Base-by-base conservation (phyloP, 202 grass and related monocot genomes). In the Schoenoplectus tabernaemontani region DNA sequence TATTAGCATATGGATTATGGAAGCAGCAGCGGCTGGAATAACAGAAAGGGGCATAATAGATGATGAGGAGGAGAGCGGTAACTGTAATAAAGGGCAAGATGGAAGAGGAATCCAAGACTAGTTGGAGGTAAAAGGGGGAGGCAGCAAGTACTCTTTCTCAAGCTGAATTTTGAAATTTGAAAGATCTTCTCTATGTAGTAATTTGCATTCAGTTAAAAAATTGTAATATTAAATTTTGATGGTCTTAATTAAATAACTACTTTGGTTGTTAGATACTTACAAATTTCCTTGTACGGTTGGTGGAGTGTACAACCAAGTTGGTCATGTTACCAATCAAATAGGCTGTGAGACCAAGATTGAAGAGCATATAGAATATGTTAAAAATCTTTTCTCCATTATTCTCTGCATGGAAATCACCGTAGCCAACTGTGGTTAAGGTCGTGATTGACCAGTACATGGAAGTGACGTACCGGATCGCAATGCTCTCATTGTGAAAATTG, bases 291-390 rank as follows among this genome's bases (percentile, higher is more conserved):
- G 96, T 99, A 82, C 92, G 90, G 71, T 90, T 93, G 41, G 96
- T 96, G 19, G 89, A 78, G 79, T 99, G 96, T 50, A 99, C 96
- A 37, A 99, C 96, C 70, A 99, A 89, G 86, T 96, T 95, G 61
- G 96, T 99, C 96, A 99, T 99, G 77, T 99, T 99, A 67, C 96
- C 96, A 9, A 99, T 99, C 85, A 99, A 93, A 87, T 99, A 99
- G 4, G 96, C 96, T 77, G 96, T 99, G 78, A 96, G 82, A 53
- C 96, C 96, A 83, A 99, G 91, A 78, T 99, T 96, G 53, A 99
- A 99, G 41, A 99, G 85, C 96, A 99, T 99, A 85, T 99, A 99
- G 34, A 96, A 89, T 66, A 88, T 96, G 82, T 89, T 79, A 72
- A 99, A 99, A 64, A 99, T 82, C 87, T 93, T 99, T 51, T 99